Evolutionary conservation across 768 basidiomycete species (phyloP).

Genomic region (Leccinellum albellum): DNA sequence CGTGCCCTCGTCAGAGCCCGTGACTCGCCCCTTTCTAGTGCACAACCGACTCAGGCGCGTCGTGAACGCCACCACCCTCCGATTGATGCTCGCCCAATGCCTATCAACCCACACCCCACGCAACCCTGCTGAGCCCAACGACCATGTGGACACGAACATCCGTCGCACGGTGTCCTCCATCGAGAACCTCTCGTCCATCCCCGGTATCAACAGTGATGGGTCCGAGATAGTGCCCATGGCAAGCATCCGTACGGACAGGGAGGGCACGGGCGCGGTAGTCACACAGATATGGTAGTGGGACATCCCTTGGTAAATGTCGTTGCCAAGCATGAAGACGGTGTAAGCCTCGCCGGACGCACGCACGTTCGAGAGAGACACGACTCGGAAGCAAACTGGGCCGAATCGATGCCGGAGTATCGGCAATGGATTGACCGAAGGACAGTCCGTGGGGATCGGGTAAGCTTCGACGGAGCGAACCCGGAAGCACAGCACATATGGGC

Average conservation of each 20-base stretch:
- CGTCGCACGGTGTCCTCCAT: background rate
- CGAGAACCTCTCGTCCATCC: background rate
- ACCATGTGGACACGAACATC: constrained; percentile 15
- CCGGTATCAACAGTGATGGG: background rate
- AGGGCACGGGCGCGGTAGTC: constrained; percentile 21
- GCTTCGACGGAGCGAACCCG: constrained; percentile 51
- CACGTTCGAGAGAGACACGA: constrained; percentile 39
- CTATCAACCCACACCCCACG: constrained; percentile 27
- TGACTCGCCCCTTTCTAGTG: background rate
- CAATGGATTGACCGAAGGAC: background rate
- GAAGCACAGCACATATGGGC: constrained; percentile 49
- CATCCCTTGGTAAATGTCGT: constrained; percentile 44
- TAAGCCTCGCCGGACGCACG: constrained; percentile 37
- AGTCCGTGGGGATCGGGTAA: constrained; percentile 18
- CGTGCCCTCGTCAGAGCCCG: background rate
- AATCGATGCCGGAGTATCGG: constrained; percentile 23
- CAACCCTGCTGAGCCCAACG: constrained; percentile 17
- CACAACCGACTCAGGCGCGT: constrained; percentile 9
- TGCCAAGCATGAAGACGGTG: constrained; percentile 41
- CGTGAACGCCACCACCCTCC: constrained; percentile 24
- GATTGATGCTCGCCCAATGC: constrained; percentile 10
- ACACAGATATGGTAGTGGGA: constrained; percentile 45
- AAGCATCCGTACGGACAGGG: constrained; percentile 40
- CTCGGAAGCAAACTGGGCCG: constrained; percentile 36
- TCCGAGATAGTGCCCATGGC: constrained; percentile 11